A percentile compares a stretch with the other conserved stretches of the same genome.
These are phyloP conservation scores for Omphalotus guepiniiformis DNA, from an alignment of 768 basidiomycete genomes.

Conservation along the genomic window DNA sequence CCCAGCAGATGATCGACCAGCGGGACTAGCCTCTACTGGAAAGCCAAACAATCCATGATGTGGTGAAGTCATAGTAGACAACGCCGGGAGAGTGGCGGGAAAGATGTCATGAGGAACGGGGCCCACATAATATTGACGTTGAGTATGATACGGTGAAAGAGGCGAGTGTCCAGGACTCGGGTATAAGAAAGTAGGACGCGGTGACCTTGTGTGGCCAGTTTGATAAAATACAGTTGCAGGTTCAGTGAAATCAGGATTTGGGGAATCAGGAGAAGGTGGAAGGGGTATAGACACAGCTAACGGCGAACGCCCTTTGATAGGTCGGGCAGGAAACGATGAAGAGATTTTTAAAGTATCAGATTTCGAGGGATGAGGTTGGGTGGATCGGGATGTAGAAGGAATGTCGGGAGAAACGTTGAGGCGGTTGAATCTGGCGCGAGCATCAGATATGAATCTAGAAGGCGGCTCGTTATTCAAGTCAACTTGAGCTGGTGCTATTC, in stretches of 20 bases:
- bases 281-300: conserved; percentile 36
- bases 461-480: conserved; percentile 12
- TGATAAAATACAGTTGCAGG: conserved; percentile 66
- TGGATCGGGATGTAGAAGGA: conserved; percentile 19
- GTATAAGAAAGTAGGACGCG: conserved; percentile 44
- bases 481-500: conserved; percentile 18
- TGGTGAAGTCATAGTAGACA: conserved; percentile 31
- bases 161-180: conserved; percentile 25
- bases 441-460: conserved; percentile 3
- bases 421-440: not conserved
- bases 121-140: conserved; percentile 24
- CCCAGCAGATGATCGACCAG: conserved; percentile 26
- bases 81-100: conserved; percentile 36
- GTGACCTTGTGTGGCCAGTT: conserved; percentile 43
- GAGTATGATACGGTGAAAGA: conserved; percentile 5
- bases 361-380: conserved; percentile 16
- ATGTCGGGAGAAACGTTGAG: conserved; percentile 12
- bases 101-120: conserved; percentile 40
- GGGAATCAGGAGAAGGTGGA: conserved; percentile 47
- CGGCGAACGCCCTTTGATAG: conserved; percentile 23
- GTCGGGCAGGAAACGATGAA: conserved; percentile 40
- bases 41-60: conserved; percentile 17
- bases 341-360: conserved; percentile 39
- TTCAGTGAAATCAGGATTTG: conserved; percentile 34
- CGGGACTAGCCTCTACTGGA: conserved; percentile 11